Percentiles rank a stretch among this genome's conserved stretches.
Evolutionary conservation across 345 rosid species (phyloP).

Genomic region (Linum lewisii): DNA sequence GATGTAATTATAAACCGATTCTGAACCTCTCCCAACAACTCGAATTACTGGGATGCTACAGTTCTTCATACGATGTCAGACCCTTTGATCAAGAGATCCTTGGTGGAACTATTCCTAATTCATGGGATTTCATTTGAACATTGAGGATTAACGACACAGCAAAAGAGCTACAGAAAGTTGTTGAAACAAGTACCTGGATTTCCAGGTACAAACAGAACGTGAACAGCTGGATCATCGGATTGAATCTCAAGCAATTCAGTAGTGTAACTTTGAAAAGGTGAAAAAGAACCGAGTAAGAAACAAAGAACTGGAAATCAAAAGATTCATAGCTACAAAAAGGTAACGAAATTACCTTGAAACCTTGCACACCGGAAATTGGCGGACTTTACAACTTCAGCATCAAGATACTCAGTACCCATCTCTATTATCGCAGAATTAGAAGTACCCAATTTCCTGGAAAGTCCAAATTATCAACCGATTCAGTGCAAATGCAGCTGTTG

Average conservation of each 20-base stretch:
- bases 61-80: too few relatives aligned
- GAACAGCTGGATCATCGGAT: constrained; percentile 49
- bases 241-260: constrained; percentile 64
- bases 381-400: constrained; percentile 20
- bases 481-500: background rate
- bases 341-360: constrained; percentile 44
- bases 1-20: too few relatives aligned
- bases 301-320: background rate
- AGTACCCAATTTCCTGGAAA: too few relatives aligned
- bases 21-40: too few relatives aligned
- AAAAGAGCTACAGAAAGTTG: background rate
- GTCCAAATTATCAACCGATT: background rate
- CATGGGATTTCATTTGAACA: too few relatives aligned
- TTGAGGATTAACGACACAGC: background rate
- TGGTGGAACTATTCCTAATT: too few relatives aligned
- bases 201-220: constrained; percentile 70
- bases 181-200: constrained; percentile 50
- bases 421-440: constrained; percentile 12
- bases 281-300: constrained; percentile 1
- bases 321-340: background rate
- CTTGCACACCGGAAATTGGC: constrained; percentile 45
- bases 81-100: too few relatives aligned
- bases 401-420: constrained; percentile 33
- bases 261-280: constrained; percentile 30
- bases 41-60: too few relatives aligned